Percentiles rank a stretch among this genome's conserved stretches.
Evolutionary conservation across 768 basidiomycete species (phyloP).

Genomic region (Trametes sanguinea): DNA sequence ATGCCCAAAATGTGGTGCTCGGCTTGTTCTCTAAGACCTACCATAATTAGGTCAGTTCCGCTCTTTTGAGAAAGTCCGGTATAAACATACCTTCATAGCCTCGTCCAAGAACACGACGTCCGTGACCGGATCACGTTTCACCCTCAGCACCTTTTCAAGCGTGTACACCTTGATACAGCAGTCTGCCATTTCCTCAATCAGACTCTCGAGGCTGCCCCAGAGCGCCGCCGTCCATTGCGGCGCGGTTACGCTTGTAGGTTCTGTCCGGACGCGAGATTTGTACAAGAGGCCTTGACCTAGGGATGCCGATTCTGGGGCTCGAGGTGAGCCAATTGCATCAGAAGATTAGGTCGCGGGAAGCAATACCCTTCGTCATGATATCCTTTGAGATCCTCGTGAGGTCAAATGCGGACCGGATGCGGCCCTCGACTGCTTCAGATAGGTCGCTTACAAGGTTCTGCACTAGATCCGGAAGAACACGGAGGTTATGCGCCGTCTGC

Average conservation of each 20-base stretch:
- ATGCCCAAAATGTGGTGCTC: constrained; percentile 88
- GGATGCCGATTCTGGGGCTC: constrained; percentile 27
- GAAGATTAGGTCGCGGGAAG: no score
- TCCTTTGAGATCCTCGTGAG: constrained; percentile 85
- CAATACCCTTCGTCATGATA: constrained; percentile 71
- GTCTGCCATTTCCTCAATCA: constrained; percentile 87
- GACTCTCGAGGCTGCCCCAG: constrained; percentile 77
- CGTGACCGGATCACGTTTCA: constrained; percentile 83
- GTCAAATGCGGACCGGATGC: constrained; percentile 85
- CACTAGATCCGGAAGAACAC: constrained; percentile 81
- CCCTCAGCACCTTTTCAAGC: constrained; percentile 87
- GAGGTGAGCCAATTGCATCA: not conserved
- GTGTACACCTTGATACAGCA: constrained; percentile 96
- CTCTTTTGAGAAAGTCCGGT: no score
- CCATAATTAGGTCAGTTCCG: constrained; percentile 41
- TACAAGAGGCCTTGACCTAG: constrained; percentile 51
- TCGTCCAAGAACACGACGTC: constrained; percentile 87
- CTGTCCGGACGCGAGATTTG: constrained; percentile 84
- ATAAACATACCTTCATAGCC: constrained; percentile 63
- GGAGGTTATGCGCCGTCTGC: constrained; percentile 94
- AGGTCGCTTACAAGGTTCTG: constrained; percentile 77
- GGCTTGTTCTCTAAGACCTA: constrained; percentile 90
- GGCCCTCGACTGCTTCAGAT: constrained; percentile 78
- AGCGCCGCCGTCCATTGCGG: constrained; percentile 84
- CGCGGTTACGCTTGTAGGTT: constrained; percentile 85